Evolutionary conservation across 139 green algal genomes (phyloP).

Genomic region (Chloropicon primus): DNA sequence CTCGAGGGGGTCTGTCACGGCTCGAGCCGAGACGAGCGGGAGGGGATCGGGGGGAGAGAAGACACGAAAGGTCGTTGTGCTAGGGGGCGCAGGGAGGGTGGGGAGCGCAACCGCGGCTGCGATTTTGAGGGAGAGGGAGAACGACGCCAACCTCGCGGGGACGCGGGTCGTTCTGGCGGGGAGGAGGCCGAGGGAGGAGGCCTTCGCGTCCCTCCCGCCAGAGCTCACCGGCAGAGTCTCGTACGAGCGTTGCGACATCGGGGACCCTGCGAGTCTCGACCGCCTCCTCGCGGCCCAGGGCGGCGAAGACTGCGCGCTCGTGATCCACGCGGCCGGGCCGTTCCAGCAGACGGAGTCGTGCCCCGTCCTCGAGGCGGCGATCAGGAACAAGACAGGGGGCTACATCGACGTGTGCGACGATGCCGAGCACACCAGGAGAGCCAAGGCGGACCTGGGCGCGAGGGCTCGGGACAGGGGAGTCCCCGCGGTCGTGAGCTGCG

Average conservation of each 20-base stretch:
- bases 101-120: not conserved
- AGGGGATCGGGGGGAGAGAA: too few species aligned
- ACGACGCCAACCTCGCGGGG: not conserved
- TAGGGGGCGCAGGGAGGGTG: not conserved
- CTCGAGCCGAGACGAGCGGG: too few species aligned
- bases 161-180: not conserved
- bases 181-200: not conserved
- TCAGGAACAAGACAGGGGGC: slow-evolving; percentile 35
- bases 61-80: not conserved
- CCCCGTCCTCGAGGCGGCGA: slow-evolving; percentile 42
- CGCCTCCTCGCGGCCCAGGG: not conserved
- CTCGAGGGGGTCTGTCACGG: too few species aligned
- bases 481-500: slow-evolving; percentile 67
- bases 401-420: slow-evolving; percentile 98
- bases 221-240: not conserved
- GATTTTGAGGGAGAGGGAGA: not conserved
- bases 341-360: slow-evolving; percentile 64
- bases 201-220: not conserved
- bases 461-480: slow-evolving; percentile 58
- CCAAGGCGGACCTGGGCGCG: slow-evolving; percentile 33
- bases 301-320: too few species aligned
- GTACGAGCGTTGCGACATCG: not conserved
- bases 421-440: slow-evolving; percentile 39
- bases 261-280: not conserved
- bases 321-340: slow-evolving; percentile 80